These are phyloP conservation scores for Maudiozyma serrabonitensis DNA, from an alignment of 805 yeast genomes.

Conservation along the genomic window DNA sequence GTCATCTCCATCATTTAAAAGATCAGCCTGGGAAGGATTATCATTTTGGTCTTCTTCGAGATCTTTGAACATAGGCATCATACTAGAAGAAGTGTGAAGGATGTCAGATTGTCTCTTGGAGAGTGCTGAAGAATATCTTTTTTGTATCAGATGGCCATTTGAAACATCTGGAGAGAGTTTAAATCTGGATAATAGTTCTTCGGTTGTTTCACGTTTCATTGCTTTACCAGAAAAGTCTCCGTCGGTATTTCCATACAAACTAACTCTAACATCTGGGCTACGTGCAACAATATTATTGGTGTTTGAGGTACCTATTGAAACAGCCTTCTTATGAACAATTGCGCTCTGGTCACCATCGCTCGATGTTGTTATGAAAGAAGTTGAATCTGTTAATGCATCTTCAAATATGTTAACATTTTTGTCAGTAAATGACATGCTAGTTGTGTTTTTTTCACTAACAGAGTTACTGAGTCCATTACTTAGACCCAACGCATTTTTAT, in stretches of 20 bases:
- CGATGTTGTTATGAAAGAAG: conserved; percentile 16
- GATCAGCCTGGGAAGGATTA: conserved; percentile 2
- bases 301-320: conserved; percentile 27
- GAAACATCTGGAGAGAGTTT: conserved; percentile 22
- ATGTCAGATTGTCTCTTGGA: conserved; percentile 6
- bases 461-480: background rate
- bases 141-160: conserved; percentile 10
- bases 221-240: conserved; percentile 1
- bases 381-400: conserved; percentile 21
- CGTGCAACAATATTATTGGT: conserved; percentile 23
- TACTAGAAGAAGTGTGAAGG: conserved; percentile 14
- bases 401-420: conserved; percentile 21
- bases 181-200: conserved; percentile 26
- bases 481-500: background rate
- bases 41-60: conserved; percentile 18
- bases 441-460: background rate
- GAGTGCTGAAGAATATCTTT: conserved; percentile 13
- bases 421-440: background rate
- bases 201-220: conserved; percentile 27
- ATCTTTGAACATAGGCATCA: conserved; percentile 26
- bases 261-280: conserved; percentile 26
- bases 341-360: conserved; percentile 13
- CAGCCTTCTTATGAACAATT: conserved; percentile 24
- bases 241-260: conserved; percentile 22
- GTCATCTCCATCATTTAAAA: background rate